Evolutionary conservation across 2,329 filamentous ascomycete genomes (phyloP), one percentile per base, ranked within the genome.

Genomic region (Fusarium nisikadoi): DNA sequence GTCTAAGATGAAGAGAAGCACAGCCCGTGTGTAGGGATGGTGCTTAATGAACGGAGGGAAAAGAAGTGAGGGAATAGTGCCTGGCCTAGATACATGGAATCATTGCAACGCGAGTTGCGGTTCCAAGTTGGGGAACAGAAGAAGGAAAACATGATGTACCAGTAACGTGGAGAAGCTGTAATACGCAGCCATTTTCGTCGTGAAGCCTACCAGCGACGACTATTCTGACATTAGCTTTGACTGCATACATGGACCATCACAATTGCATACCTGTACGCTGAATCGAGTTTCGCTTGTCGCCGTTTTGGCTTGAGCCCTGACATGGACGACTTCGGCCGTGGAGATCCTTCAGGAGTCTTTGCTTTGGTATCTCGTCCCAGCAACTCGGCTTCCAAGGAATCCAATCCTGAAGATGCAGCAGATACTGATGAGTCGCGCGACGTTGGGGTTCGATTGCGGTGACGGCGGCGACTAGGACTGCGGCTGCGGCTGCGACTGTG

Each of bases 341-440:
- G 66, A 9, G 69, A 62, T 38, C 77, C 77, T 25, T 78, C 76
- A 1, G 76, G 70, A 17, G 76, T 77, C 62, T 77, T 80, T 20
- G 76, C 73, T 65, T 80, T 82, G 10, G 69, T 65, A 17, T 81
- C 75, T 16, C 78, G 75, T 38, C 81, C 81, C 2, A 83, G 70
- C 4, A 83, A 78, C 58, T 83, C 81, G 5, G 81, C 81, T 65
- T 83, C 81, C 14, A 83, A 67, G 11, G 80, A 83, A 62, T 81
- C 81, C 45, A 83, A 69, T 12, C 82, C 81, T 14, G 81, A 83
- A 4, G 80, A 81, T 38, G 77, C 76, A 53, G 71, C 77, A 23
- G 79, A 79, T 20, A 78, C 71, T 8, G 78, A 79, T 33, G 80
- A 81, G 41, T 73, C 74, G 33, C 77, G 70, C 8, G 80, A 80